phyloP scores from a whole-genome alignment of 306 rosid genomes.

The barrel medic (Medicago truncatula) region DNA sequence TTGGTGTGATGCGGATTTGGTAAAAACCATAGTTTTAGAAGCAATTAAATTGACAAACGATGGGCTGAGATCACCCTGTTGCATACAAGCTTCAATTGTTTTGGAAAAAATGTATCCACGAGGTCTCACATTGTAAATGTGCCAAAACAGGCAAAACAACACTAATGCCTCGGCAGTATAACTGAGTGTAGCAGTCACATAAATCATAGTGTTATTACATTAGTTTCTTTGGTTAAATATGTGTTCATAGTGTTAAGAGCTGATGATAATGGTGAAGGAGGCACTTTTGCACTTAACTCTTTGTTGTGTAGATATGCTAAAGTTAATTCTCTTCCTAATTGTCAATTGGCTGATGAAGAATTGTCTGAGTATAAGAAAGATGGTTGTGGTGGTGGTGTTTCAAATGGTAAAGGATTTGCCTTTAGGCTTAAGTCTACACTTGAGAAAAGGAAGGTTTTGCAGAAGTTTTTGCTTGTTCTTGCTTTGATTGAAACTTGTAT shows the following conservation, averaged over 20 bases:
- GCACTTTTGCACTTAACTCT: conserved; percentile 93
- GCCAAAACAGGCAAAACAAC: too few species aligned
- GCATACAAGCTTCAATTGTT: too few species aligned
- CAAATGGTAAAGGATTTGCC: conserved; percentile 48
- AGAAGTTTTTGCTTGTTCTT: conserved; percentile 76
- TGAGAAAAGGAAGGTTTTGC: conserved; percentile 78
- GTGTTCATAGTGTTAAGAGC: conserved; percentile 89
- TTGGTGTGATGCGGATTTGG: too few species aligned
- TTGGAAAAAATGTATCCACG: too few species aligned
- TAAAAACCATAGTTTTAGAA: too few species aligned
- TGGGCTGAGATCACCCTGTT: too few species aligned
- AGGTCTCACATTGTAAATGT: too few species aligned
- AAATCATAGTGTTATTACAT: too few species aligned
- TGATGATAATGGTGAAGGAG: conserved; percentile 97
- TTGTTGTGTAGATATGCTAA: conserved; percentile 85
- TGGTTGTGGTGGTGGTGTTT: neutral
- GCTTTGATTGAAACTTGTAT: conserved; percentile 94
- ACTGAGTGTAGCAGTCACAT: too few species aligned
- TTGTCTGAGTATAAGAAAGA: conserved; percentile 69
- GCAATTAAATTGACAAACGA: too few species aligned
- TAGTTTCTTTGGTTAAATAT: conserved; percentile 81
- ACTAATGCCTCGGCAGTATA: too few species aligned
- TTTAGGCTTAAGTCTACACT: conserved; percentile 57
- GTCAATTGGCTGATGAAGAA: conserved; percentile 77
- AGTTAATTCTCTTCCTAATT: conserved; percentile 74